These are phyloP conservation scores for Prunus padus DNA, from an alignment of 306 rosid species.

Conservation along the genomic window DNA sequence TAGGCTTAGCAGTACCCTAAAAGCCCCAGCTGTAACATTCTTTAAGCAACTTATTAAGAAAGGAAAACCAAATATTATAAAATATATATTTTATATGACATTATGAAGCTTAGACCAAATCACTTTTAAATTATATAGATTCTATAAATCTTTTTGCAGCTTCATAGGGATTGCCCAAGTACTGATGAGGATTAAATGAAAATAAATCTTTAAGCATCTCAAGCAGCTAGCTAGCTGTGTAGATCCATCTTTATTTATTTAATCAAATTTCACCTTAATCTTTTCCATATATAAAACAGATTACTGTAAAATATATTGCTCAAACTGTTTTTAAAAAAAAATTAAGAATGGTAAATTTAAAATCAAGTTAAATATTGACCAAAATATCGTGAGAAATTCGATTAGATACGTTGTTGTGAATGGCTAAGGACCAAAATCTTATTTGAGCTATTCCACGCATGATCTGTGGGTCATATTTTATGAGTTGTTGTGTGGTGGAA, in stretches of 20 bases:
- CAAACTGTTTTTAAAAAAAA: neutral
- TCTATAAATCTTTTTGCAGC: constrained; percentile 24
- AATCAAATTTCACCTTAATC: neutral
- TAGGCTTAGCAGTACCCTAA: constrained; percentile 36
- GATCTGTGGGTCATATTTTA: constrained; percentile 88
- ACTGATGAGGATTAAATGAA: neutral
- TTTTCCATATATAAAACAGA: neutral
- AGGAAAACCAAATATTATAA: constrained; percentile 17
- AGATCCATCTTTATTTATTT: neutral
- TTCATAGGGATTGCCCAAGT: constrained; percentile 26
- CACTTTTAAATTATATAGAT: constrained; percentile 25
- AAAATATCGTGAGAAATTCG: constrained; percentile 21
- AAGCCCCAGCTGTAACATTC: constrained; percentile 56
- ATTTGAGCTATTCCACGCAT: constrained; percentile 73
- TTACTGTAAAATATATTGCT: neutral
- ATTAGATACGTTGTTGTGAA: constrained; percentile 16
- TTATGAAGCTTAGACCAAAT: constrained; percentile 21
- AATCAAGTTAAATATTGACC: neutral
- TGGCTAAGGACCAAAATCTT: constrained; percentile 54
- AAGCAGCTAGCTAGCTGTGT: constrained; percentile 5
- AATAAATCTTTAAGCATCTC: constrained; percentile 9
- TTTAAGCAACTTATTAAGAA: constrained; percentile 27
- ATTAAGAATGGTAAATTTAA: no score
- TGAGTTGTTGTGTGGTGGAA: constrained; percentile 82
- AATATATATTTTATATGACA: neutral